Evolutionary conservation across 2,329 filamentous ascomycete genomes (phyloP).

Genomic region (Leptographium wingfieldii): DNA sequence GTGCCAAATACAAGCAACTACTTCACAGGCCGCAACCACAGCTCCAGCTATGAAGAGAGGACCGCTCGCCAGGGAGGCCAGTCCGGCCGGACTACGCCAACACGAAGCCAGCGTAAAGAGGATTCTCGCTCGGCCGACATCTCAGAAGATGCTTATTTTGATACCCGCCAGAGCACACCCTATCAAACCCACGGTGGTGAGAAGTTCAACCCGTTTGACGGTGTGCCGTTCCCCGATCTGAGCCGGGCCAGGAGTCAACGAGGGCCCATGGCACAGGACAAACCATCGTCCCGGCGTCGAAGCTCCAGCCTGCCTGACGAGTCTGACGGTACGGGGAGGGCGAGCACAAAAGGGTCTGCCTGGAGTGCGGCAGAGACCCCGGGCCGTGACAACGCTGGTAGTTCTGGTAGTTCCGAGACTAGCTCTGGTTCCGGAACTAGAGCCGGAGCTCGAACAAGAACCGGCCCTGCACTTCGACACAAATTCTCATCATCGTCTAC

Average conservation of each 20-base stretch:
- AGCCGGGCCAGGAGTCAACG: constrained; percentile 34
- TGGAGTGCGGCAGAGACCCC: neutral
- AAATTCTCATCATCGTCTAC: neutral
- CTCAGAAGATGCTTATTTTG: constrained; percentile 20
- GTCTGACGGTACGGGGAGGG: constrained; percentile 10
- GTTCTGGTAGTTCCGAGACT: neutral
- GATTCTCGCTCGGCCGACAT: constrained; percentile 5
- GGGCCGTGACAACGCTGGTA: neutral
- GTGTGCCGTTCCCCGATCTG: constrained; percentile 16
- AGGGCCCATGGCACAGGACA: constrained; percentile 15
- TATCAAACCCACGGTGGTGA: constrained; percentile 45
- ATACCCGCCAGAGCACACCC: constrained; percentile 43
- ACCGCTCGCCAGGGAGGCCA: constrained; percentile 3
- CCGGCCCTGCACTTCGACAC: neutral
- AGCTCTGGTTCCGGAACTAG: neutral
- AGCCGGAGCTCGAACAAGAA: neutral
- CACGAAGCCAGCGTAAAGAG: constrained; percentile 6
- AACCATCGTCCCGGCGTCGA: constrained; percentile 15
- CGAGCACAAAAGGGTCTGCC: neutral
- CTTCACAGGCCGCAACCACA: constrained; percentile 23
- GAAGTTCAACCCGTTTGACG: constrained; percentile 45
- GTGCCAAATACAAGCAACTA: constrained; percentile 37
- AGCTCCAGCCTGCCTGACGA: constrained; percentile 21
- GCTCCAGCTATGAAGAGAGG: neutral
- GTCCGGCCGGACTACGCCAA: neutral